Evolutionary conservation across 1,284 basidiomycete species (phyloP).

Genomic region (Malassezia furfur): DNA sequence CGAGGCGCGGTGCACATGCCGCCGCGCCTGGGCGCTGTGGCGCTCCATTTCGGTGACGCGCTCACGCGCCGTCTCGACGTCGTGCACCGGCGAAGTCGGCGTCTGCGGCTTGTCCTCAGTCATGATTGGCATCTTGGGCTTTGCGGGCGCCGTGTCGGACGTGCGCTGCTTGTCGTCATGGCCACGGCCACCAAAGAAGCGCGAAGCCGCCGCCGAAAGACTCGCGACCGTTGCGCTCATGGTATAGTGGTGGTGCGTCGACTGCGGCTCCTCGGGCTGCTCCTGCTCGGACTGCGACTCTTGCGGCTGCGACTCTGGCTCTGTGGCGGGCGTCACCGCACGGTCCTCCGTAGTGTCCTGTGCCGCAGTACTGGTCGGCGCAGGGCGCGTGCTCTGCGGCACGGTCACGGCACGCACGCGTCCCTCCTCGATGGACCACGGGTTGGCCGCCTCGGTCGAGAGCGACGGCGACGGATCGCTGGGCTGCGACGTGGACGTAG

Average conservation of each 20-base stretch:
- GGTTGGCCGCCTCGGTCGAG: not conserved
- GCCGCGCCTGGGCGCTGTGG: slow-evolving; percentile 2
- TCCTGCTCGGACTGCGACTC: not conserved
- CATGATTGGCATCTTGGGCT: not conserved
- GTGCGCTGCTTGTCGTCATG: not conserved
- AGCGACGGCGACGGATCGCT: not conserved
- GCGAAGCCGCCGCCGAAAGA: slow-evolving; percentile 13
- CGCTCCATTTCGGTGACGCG: slow-evolving; percentile 10
- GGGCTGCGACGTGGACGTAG: not conserved
- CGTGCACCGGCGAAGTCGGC: slow-evolving; percentile 2
- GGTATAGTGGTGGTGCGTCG: not conserved
- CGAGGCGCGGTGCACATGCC: slow-evolving; percentile 15
- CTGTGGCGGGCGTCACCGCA: not conserved
- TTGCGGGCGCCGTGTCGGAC: not conserved
- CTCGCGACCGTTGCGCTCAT: slow-evolving; percentile 11
- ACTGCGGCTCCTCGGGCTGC: not conserved
- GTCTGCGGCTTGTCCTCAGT: slow-evolving; percentile 9
- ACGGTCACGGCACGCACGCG: not conserved
- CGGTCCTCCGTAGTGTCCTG: not conserved
- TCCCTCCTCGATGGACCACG: not conserved
- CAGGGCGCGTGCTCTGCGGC: too few relatives aligned
- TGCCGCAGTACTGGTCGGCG: not conserved
- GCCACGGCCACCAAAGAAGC: slow-evolving; percentile 11
- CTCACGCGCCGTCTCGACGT: slow-evolving; percentile 14
- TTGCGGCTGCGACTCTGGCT: not conserved